Evolutionary conservation across 306 rosid species (phyloP).

Genomic region (Cucumis sativus): Cucumber_9930_V3 NC_026658.2:21202501-21203000

Average conservation of each 20-base stretch:
- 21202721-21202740: not conserved
- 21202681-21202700: not conserved
- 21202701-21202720: not conserved
- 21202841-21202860: not conserved
- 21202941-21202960: conserved; percentile 92
- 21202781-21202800: not conserved
- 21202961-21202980: conserved; percentile 98
- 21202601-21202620: too few species aligned
- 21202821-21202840: not conserved
- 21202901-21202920: not conserved
- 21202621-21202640: not conserved
- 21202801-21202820: not conserved
- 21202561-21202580: too few species aligned
- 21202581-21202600: too few species aligned
- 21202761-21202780: not conserved
- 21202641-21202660: not conserved
- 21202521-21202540: too few species aligned
- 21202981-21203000: conserved; percentile 84
- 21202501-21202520: too few species aligned
- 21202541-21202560: too few species aligned
- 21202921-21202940: conserved; percentile 77
- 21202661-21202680: not conserved
- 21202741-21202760: not conserved
- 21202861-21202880: not conserved
- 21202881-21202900: not conserved